phyloP scores from a whole-genome alignment of 2,329 filamentous ascomycete genomes.

The Drechslera avenae region DNA sequence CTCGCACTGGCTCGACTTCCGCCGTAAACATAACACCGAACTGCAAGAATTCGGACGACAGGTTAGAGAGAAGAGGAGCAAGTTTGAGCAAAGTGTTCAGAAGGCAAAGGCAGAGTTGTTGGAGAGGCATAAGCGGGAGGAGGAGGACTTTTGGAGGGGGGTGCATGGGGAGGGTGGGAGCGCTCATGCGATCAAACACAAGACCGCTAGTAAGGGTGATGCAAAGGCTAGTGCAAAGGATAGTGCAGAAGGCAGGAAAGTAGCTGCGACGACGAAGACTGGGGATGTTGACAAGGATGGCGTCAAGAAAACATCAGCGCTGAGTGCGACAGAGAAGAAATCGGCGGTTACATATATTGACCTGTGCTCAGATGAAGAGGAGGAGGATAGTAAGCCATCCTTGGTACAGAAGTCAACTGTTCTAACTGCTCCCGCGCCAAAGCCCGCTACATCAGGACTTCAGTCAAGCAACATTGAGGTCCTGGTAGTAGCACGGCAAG shows the following conservation, averaged over 20 bases:
- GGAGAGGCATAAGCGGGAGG: constrained; percentile 11
- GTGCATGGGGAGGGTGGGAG: background rate
- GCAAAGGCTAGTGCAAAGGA: background rate
- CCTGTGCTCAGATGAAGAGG: constrained; percentile 17
- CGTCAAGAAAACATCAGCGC: background rate
- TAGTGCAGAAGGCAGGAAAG: too few relatives aligned
- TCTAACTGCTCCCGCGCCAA: background rate
- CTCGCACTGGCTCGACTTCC: constrained; percentile 6
- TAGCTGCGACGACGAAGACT: too few relatives aligned
- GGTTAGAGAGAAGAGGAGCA: background rate
- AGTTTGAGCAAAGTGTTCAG: constrained; percentile 1
- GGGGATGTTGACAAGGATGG: too few relatives aligned
- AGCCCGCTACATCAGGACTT: background rate
- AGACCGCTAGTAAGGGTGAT: background rate
- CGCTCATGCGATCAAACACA: too few relatives aligned
- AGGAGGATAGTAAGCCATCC: background rate
- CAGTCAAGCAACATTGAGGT: background rate
- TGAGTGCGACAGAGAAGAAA: background rate
- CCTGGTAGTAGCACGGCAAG: background rate
- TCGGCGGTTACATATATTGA: constrained; percentile 2
- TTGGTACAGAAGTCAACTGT: too few relatives aligned
- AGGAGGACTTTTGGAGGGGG: constrained; percentile 13
- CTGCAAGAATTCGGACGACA: background rate
- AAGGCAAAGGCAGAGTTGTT: constrained; percentile 2
- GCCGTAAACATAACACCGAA: constrained; percentile 3